These are phyloP conservation scores for Polytrichum formosum DNA, from an alignment of 225 moss, liverwort and hornwort genomes.

Conservation along the genomic window DNA sequence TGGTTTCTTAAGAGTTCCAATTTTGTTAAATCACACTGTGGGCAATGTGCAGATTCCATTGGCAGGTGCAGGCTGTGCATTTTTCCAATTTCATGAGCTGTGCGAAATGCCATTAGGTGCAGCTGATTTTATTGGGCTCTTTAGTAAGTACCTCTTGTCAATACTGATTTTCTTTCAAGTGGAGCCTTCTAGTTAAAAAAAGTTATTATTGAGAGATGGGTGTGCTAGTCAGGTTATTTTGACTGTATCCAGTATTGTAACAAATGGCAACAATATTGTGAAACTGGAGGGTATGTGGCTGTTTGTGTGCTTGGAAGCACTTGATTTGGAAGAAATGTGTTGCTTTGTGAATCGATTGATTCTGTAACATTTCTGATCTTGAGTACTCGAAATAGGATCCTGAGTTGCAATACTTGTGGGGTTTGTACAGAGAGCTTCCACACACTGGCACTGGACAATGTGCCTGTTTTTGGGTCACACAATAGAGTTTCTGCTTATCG, in stretches of 20 bases:
- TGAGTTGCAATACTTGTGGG: conserved; percentile 3
- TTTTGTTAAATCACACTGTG: neutral
- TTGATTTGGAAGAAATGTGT: no score
- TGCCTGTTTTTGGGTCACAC: conserved; percentile 81
- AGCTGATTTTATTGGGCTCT: conserved; percentile 89
- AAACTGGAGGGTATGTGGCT: no score
- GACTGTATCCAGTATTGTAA: no score
- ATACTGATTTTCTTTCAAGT: no score
- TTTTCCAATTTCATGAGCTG: conserved; percentile 91
- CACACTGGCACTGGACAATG: conserved; percentile 71
- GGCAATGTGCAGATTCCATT: conserved; percentile 57
- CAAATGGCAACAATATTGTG: no score
- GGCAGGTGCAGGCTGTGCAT: conserved; percentile 75
- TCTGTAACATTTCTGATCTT: no score
- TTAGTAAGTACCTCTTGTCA: conserved; percentile 41
- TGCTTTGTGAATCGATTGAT: no score
- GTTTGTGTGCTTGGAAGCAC: no score
- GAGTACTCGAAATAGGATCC: no score
- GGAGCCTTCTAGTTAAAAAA: no score
- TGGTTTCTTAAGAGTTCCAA: neutral
- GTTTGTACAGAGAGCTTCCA: conserved; percentile 64
- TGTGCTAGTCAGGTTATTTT: no score
- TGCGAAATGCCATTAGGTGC: conserved; percentile 97
- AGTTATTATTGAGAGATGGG: no score
- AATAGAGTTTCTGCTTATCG: conserved; percentile 85